Conservation (phyloP, 1,284 basidiomycete genomes). For the Lignosus rhinocerotis region DNA sequence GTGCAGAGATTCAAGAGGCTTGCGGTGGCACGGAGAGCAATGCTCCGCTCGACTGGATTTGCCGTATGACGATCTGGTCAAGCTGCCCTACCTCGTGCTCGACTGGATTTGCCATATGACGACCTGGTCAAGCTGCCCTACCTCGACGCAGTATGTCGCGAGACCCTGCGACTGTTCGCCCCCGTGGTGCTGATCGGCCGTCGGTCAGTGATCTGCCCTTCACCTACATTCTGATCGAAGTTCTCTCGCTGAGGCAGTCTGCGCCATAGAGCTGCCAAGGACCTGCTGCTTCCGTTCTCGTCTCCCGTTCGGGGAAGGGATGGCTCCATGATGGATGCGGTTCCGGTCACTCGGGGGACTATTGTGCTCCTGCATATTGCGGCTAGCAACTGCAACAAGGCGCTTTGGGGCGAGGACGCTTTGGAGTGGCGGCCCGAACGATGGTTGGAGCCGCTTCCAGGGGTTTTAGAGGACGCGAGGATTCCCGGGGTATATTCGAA, state of each 20-base stretch:
- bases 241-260: not conserved
- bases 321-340: slow-evolving; percentile 32
- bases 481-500: slow-evolving; percentile 25
- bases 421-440: slow-evolving; percentile 26
- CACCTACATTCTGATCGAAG: not conserved
- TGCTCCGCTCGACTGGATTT: too few species aligned
- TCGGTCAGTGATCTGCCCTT: not conserved
- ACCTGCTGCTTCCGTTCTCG: slow-evolving; percentile 24
- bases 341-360: slow-evolving; percentile 16
- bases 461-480: slow-evolving; percentile 7
- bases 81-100: too few species aligned
- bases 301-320: slow-evolving; percentile 17
- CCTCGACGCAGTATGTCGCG: slow-evolving; percentile 34
- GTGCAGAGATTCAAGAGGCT: slow-evolving; percentile 29
- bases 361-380: slow-evolving; percentile 8
- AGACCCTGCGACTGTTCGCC: slow-evolving; percentile 26
- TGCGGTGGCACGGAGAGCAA: slow-evolving; percentile 21
- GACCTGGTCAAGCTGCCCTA: slow-evolving; percentile 29
- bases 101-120: slow-evolving; percentile 25
- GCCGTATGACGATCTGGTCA: too few species aligned
- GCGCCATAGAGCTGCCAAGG: slow-evolving; percentile 9
- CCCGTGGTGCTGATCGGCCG: not conserved
- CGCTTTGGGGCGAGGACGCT: slow-evolving; percentile 23
- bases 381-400: slow-evolving; percentile 19
- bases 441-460: slow-evolving; percentile 15